Evolutionary conservation across 768 basidiomycete genomes (phyloP).

Genomic region (Lactarius sp.): DNA sequence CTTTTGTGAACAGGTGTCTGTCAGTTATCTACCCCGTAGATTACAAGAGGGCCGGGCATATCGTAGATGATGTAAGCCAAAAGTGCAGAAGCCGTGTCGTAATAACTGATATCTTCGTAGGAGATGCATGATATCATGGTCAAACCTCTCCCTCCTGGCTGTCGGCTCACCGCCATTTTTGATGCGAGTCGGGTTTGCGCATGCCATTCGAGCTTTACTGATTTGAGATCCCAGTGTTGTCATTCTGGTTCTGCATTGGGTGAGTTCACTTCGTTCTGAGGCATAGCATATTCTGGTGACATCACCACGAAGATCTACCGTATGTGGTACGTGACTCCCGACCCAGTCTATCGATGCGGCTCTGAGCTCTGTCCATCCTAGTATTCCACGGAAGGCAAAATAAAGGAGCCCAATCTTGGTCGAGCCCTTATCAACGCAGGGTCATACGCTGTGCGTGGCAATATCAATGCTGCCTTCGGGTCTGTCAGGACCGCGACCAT

Average conservation of each 20-base stretch:
- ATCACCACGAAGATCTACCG: constrained; percentile 32
- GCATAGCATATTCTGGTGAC: not conserved
- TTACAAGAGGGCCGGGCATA: constrained; percentile 67
- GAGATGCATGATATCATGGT: constrained; percentile 44
- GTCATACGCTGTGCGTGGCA: constrained; percentile 68
- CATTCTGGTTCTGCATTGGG: constrained; percentile 47
- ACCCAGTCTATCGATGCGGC: not conserved
- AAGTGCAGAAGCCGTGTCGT: not conserved
- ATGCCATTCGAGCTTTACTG: constrained; percentile 3
- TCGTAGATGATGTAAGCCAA: constrained; percentile 64
- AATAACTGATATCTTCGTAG: constrained; percentile 28
- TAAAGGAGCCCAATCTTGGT: constrained; percentile 91
- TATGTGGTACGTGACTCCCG: constrained; percentile 29
- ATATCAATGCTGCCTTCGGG: constrained; percentile 72
- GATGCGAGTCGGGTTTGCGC: constrained; percentile 38
- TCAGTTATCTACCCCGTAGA: constrained; percentile 87
- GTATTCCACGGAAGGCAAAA: constrained; percentile 93
- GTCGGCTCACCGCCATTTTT: constrained; percentile 59
- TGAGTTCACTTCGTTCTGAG: constrained; percentile 16
- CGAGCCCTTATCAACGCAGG: constrained; percentile 79
- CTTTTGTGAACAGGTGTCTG: not conserved
- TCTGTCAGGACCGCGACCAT: constrained; percentile 74
- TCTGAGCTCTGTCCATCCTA: constrained; percentile 28
- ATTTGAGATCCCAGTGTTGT: constrained; percentile 35
- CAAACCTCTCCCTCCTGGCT: constrained; percentile 56